Evolutionary conservation across 1,284 basidiomycete species (phyloP).

Genomic region (Tylopilus sp.): DNA sequence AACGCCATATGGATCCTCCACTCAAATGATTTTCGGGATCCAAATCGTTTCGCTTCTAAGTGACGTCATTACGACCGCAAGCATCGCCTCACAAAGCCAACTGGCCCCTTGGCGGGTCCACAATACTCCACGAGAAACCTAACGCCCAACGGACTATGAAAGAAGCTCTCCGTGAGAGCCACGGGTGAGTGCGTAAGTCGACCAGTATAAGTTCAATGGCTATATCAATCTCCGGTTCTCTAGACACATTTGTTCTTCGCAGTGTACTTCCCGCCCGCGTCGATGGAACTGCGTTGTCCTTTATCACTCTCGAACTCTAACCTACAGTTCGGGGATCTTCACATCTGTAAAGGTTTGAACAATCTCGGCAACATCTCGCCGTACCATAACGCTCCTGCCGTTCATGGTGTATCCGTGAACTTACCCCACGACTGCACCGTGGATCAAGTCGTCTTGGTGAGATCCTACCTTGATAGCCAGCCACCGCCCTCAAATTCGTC

Average conservation of each 20-base stretch:
- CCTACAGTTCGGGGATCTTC: not conserved
- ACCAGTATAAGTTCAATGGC: too few species aligned
- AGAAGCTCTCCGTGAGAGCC: too few species aligned
- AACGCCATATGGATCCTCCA: too few species aligned
- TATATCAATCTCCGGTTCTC: too few species aligned
- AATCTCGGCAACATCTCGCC: conserved; percentile 39
- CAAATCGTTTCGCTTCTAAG: too few species aligned
- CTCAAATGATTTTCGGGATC: too few species aligned
- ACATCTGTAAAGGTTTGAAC: conserved; percentile 1
- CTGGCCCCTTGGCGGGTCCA: too few species aligned
- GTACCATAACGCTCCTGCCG: conserved; percentile 36
- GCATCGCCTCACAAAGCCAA: too few species aligned
- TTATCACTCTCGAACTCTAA: not conserved
- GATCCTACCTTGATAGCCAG: not conserved
- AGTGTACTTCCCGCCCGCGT: not conserved
- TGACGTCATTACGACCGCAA: too few species aligned
- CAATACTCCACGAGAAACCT: too few species aligned
- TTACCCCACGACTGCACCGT: conserved; percentile 42
- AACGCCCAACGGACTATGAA: too few species aligned
- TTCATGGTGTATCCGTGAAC: conserved; percentile 30
- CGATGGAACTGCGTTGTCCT: not conserved
- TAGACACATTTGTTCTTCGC: not conserved
- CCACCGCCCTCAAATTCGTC: not conserved
- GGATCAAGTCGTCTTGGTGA: conserved; percentile 39
- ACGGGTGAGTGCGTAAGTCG: too few species aligned